Base-by-base conservation (phyloP, 305 asterid species). In the Coffea humblotiana region DNA sequence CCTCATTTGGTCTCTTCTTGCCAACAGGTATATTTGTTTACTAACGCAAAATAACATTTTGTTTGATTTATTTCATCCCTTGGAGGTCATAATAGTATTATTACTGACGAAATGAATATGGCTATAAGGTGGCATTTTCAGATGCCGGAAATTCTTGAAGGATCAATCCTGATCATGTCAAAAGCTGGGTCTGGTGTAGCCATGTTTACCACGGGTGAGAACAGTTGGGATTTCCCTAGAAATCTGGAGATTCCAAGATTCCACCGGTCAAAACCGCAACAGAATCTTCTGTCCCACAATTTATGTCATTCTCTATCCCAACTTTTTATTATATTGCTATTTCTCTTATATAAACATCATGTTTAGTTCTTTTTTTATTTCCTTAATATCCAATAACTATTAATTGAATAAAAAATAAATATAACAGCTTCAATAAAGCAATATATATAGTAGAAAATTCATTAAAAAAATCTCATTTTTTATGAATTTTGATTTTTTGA, bases 171-270 rank as follows among this genome's bases (percentile, higher is more conserved):
- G 71, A 92, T 94, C n/a, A 89, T 94, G 96, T 89, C 93, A 43
- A 94, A 83, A 70, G 97, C 93, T 37, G 98, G 97, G 61, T 82
- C 90, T 69, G 93, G 94, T 21, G 89, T 90, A 37, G 88, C 97
- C 40, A 92, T 92, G 94, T 89, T 89, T 74, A 89, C 88, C 70
- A 90, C 90, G 92, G 97, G 97, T 91, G 47, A 83, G 87, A 8
- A 32, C 40, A 1, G 3, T n/a, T 1, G 12, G 16, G 9, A 6
- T 76, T 18, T 19, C 64, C 35, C 72, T 23, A 37, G 18, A 56
- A 52, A 56, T 56, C 72, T 23, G 37, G 18, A 56, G 15, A 56
- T 56, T 1, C 18, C 3, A 1, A 56, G 63, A 56, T 56, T 60
- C 5, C 19, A 2, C 1, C 0, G 52, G 51, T 9, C 12, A 35